Evolutionary conservation across 2,329 filamentous ascomycete species (phyloP), one percentile per base, ranked within the genome.

Genomic region (Dichotomopilus funicola): DNA sequence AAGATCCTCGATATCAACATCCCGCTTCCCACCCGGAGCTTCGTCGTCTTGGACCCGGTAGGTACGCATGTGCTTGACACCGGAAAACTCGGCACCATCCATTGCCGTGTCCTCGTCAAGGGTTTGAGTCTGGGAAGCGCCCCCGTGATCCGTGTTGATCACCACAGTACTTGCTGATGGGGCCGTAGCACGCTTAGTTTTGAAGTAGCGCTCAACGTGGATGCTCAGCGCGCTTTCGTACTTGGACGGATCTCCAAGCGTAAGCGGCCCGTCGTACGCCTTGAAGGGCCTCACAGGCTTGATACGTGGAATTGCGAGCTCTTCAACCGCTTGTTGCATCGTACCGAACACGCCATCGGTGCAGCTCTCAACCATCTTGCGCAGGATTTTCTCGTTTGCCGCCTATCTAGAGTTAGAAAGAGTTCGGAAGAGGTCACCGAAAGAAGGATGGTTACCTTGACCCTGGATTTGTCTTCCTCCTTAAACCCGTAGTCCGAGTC

Each of bases 401-500:
- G 72, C 73, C 83, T 87, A 62, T 8, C 6, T 13, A 45, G 11
- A 45, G 34, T 68, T 36, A 66, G 67, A 46, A 36, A 34, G 13
- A 12, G 13, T 11, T 5, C 37, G 36, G 37, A 38, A 37, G 13
- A 8, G 12, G 11, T 3, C 44, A 47, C 40, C 8, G 8, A 3
- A 8, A 5, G 10, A 41, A 34, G 11, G 5, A 52, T 42, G 65
- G 19, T 27, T 27, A 86, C 85, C 78, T 97, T 97, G 51, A 71
- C 68, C 0, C 69, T 62, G 13, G 85, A 74, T 68, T 99, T 99
- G 61, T 88, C 82, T 69, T 96, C 91, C 72, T 97, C 92, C 69
- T 95, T 95, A 67, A 89, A 88, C 43, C 91, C 91, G 66, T 87
- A 96, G 2, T 95, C 91, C 1, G 82, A 68, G 68, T 96, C 91